Evolutionary conservation across 2,329 filamentous ascomycete genomes (phyloP).

Genomic region (Fusarium domesticum): DNA sequence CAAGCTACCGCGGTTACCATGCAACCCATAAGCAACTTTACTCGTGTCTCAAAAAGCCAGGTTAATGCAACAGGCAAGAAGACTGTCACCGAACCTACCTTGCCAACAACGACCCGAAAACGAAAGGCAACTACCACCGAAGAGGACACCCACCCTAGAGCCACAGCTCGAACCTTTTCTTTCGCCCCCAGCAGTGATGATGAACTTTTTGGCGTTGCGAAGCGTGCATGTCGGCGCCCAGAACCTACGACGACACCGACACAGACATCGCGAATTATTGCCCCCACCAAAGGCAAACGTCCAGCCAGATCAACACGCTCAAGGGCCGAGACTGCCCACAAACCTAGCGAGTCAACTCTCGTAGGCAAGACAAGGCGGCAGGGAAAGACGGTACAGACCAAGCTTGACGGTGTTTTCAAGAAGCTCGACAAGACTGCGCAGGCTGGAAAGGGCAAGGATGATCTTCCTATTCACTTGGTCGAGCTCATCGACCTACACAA

Average conservation of each 20-base stretch:
- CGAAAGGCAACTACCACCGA: slow-evolving; percentile 35
- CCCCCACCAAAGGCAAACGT: slow-evolving; percentile 31
- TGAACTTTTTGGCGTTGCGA: slow-evolving; percentile 20
- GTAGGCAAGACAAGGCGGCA: slow-evolving; percentile 31
- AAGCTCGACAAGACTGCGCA: slow-evolving; percentile 31
- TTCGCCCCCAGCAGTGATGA: slow-evolving; percentile 37
- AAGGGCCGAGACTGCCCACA: slow-evolving; percentile 30
- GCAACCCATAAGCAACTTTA: slow-evolving; percentile 43
- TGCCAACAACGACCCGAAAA: slow-evolving; percentile 32
- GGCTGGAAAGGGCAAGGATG: slow-evolving; percentile 16
- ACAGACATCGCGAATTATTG: slow-evolving; percentile 4
- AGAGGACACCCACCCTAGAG: slow-evolving; percentile 26
- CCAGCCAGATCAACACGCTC: slow-evolving; percentile 31
- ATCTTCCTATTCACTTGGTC: slow-evolving; percentile 51
- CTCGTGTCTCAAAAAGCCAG: slow-evolving; percentile 46
- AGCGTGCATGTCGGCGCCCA: slow-evolving; percentile 31
- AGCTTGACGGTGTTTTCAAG: slow-evolving; percentile 42
- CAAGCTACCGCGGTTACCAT: slow-evolving; percentile 17
- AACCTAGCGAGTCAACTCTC: slow-evolving; percentile 32
- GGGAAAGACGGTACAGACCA: slow-evolving; percentile 32
- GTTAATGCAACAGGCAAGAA: slow-evolving; percentile 36
- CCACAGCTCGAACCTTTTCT: slow-evolving; percentile 30
- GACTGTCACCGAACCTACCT: slow-evolving; percentile 24
- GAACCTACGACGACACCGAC: slow-evolving; percentile 16
- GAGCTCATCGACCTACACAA: slow-evolving; percentile 63